phyloP scores from a whole-genome alignment of 2,329 filamentous ascomycete species.

The Epichloe gansuensis region DNA sequence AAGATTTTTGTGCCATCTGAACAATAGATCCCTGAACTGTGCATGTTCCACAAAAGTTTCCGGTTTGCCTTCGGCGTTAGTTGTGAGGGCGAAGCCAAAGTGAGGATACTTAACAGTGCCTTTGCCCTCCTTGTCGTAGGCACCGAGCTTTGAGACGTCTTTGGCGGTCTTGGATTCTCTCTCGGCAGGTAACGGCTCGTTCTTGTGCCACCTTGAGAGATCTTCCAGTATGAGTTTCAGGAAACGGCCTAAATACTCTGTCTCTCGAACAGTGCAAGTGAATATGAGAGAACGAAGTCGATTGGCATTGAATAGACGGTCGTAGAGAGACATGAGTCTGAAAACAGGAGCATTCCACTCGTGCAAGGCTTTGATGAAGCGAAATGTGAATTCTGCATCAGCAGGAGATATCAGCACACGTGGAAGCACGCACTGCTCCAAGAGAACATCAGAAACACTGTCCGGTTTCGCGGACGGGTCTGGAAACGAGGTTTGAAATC shows the following conservation, averaged over 20 bases:
- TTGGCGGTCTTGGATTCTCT: slow-evolving; percentile 23
- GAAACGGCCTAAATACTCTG: slow-evolving; percentile 86
- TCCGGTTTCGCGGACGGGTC: slow-evolving; percentile 50
- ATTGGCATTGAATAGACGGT: slow-evolving; percentile 73
- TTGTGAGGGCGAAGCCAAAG: slow-evolving; percentile 64
- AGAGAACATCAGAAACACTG: slow-evolving; percentile 57
- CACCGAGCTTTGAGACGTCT: slow-evolving; percentile 48
- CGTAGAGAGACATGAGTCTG: slow-evolving; percentile 70
- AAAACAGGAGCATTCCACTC: slow-evolving; percentile 75
- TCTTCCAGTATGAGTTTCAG: slow-evolving; percentile 71
- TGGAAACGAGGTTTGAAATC: slow-evolving; percentile 70
- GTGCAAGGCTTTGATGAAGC: slow-evolving; percentile 79
- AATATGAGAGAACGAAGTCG: slow-evolving; percentile 74
- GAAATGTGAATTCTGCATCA: slow-evolving; percentile 81
- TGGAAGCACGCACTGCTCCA: slow-evolving; percentile 89
- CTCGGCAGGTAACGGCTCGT: slow-evolving; percentile 41
- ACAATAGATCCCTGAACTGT: slow-evolving; percentile 72
- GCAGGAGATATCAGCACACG: slow-evolving; percentile 70
- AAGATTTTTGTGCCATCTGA: slow-evolving; percentile 80
- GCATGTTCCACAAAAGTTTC: slow-evolving; percentile 67
- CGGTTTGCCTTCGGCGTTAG: slow-evolving; percentile 54
- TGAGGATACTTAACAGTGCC: slow-evolving; percentile 39
- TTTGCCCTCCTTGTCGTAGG: slow-evolving; percentile 69
- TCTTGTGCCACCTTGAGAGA: slow-evolving; percentile 70
- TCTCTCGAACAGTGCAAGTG: slow-evolving; percentile 77